phyloP scores from a whole-genome alignment of 1,284 basidiomycete genomes.

The Ceratobasidium papillatum region DNA sequence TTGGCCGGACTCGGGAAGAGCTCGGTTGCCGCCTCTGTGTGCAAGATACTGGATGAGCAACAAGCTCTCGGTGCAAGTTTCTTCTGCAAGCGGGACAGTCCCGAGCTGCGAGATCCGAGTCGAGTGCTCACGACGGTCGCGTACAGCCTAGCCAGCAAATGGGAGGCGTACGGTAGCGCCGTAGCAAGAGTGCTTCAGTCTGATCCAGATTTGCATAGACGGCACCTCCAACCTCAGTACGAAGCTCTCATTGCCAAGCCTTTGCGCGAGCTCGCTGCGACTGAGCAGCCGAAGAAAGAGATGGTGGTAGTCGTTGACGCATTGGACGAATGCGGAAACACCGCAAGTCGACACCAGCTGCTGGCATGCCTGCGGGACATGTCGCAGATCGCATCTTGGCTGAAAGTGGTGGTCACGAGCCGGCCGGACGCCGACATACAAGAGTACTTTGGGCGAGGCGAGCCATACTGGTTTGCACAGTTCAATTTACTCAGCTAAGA shows the following conservation, averaged over 20 bases:
- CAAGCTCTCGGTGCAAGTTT: conserved; percentile 47
- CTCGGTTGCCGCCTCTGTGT: conserved; percentile 47
- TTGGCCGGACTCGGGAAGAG: conserved; percentile 47
- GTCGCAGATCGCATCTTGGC: neutral
- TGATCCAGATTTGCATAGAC: neutral
- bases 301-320: conserved; percentile 37
- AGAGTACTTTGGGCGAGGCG: neutral
- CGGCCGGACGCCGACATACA: conserved; percentile 12
- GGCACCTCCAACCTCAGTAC: neutral
- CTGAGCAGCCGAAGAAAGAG: neutral
- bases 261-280: conserved; percentile 13
- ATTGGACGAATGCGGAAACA: conserved; percentile 31
- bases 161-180: neutral
- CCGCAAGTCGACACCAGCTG: neutral
- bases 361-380: neutral
- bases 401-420: conserved; percentile 37
- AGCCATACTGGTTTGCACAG: no score
- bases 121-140: conserved; percentile 25
- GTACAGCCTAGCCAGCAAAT: conserved; percentile 4
- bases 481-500: neutral
- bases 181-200: neutral
- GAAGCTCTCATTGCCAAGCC: conserved; percentile 4
- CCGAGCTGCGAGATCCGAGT: conserved; percentile 2
- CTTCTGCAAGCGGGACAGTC: conserved; percentile 49
- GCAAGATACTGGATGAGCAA: conserved; percentile 26